Evolutionary conservation across 2,329 filamentous ascomycete genomes (phyloP).

Genomic region (Neofusicoccum cordaticola): DNA sequence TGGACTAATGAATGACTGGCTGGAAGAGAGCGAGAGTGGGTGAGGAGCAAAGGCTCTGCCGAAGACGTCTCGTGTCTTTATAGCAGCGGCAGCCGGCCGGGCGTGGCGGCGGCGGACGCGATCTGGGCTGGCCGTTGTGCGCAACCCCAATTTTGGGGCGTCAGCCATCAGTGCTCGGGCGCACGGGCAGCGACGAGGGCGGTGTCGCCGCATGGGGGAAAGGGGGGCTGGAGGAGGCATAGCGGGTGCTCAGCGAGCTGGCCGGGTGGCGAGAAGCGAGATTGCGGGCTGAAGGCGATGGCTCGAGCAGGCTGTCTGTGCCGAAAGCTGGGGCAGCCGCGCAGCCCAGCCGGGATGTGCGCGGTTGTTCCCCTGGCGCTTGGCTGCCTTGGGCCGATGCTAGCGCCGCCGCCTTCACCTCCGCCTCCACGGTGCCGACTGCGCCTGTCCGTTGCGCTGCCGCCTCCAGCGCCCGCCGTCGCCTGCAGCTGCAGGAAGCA

Average conservation of each 20-base stretch:
- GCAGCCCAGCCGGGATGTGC: background rate
- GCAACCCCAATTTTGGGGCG: background rate
- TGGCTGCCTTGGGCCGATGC: background rate
- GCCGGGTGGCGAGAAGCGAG: background rate
- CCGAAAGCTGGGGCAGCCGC: background rate
- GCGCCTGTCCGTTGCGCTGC: too few relatives aligned
- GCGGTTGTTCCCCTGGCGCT: slow-evolving; percentile 3
- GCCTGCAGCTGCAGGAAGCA: too few relatives aligned
- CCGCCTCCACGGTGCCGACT: background rate
- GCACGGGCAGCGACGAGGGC: background rate
- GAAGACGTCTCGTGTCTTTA: slow-evolving; percentile 30
- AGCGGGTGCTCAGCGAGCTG: background rate
- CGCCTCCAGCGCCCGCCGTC: too few relatives aligned
- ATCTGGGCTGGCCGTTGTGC: slow-evolving; percentile 7
- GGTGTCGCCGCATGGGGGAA: background rate
- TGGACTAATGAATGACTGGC: slow-evolving; percentile 13
- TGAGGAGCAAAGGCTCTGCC: slow-evolving; percentile 25
- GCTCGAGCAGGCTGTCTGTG: too few relatives aligned
- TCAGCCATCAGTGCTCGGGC: background rate
- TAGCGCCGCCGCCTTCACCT: background rate
- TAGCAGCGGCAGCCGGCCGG: slow-evolving; percentile 25
- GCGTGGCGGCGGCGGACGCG: background rate
- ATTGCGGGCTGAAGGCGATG: background rate
- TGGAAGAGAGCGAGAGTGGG: slow-evolving; percentile 37
- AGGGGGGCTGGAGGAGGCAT: background rate